Percentiles rank a stretch among this genome's conserved stretches.
Conservation (phyloP, 2,329 filamentous ascomycete species). For the Acarospora socialis region DNA sequence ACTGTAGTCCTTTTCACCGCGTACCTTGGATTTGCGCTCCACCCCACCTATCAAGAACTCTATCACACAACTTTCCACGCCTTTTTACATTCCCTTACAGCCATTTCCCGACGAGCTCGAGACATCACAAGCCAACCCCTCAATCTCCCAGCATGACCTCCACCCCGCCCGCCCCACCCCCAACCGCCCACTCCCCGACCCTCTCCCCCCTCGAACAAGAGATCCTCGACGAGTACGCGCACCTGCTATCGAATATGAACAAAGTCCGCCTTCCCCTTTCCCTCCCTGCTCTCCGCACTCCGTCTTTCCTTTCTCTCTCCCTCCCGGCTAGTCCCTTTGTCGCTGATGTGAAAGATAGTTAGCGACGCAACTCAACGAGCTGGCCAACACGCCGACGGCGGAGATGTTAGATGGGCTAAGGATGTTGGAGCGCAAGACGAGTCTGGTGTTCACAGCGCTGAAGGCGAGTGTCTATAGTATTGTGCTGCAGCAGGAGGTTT, state of each 20-base stretch:
- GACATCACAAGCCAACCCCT: slow-evolving; percentile 9
- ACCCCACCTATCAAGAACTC: too few species aligned
- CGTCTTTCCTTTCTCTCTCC: not conserved
- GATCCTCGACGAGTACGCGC: slow-evolving; percentile 84
- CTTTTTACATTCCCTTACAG: too few species aligned
- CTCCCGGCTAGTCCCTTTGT: not conserved
- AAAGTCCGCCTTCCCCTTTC: slow-evolving; percentile 40
- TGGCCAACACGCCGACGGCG: slow-evolving; percentile 57
- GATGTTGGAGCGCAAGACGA: slow-evolving; percentile 84
- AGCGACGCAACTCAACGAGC: slow-evolving; percentile 44
- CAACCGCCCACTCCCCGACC: not conserved
- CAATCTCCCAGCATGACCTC: slow-evolving; percentile 17
- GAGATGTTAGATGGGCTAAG: slow-evolving; percentile 77
- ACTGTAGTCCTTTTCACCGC: too few species aligned
- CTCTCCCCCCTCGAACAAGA: slow-evolving; percentile 78
- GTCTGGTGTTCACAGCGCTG: slow-evolving; percentile 83
- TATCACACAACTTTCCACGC: too few species aligned
- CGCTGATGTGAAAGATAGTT: slow-evolving; percentile 36
- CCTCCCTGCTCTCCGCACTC: slow-evolving; percentile 1
- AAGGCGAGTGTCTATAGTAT: slow-evolving; percentile 99
- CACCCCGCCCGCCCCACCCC: slow-evolving; percentile 24
- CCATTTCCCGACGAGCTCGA: slow-evolving; percentile 12
- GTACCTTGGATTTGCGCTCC: too few species aligned
- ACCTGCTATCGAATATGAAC: slow-evolving; percentile 79
- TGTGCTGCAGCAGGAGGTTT: slow-evolving; percentile 89